Evolutionary conservation across 495 filamentous ascomycete species (phyloP).

Genomic region (Xylaria palmicola): DNA sequence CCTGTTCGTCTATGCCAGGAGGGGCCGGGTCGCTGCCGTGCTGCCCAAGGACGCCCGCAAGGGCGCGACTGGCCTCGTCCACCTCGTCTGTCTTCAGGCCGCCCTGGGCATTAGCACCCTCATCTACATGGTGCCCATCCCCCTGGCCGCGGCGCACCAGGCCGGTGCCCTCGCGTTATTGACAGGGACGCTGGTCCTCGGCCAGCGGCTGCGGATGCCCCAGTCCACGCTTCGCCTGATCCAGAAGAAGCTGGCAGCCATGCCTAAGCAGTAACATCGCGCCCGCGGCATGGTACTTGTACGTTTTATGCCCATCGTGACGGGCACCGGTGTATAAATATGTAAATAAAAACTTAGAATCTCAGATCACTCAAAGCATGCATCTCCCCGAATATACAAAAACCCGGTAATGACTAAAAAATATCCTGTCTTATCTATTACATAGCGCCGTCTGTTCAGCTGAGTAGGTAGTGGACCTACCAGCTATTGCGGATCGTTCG

Average conservation of each 20-base stretch:
- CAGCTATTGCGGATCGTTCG: no score
- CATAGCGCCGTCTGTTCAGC: no score
- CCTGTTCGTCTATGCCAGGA: slow-evolving; percentile 73
- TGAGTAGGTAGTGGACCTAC: no score
- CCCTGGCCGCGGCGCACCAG: slow-evolving; percentile 88
- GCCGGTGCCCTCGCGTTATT: slow-evolving; percentile 84
- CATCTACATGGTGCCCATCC: slow-evolving; percentile 87
- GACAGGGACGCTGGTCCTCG: slow-evolving; percentile 76
- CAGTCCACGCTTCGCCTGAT: slow-evolving; percentile 46
- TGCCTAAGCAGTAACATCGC: slow-evolving; percentile 1
- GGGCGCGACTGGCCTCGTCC: slow-evolving; percentile 77
- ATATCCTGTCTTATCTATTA: no score
- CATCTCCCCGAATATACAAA: no score
- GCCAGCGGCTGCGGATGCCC: slow-evolving; percentile 54
- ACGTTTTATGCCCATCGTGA: not conserved
- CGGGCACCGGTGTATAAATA: not conserved
- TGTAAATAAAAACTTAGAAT: slow-evolving; percentile 4
- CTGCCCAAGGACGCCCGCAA: slow-evolving; percentile 65
- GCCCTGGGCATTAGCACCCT: slow-evolving; percentile 84
- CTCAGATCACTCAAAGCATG: not conserved
- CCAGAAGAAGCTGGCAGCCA: slow-evolving; percentile 29
- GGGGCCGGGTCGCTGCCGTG: slow-evolving; percentile 58
- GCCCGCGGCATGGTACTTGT: not conserved
- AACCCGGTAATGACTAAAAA: no score
- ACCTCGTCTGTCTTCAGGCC: slow-evolving; percentile 79